These are phyloP conservation scores for Stygiomarasmius scandens DNA, from an alignment of 1,284 basidiomycete species.

Conservation along the genomic window DNA sequence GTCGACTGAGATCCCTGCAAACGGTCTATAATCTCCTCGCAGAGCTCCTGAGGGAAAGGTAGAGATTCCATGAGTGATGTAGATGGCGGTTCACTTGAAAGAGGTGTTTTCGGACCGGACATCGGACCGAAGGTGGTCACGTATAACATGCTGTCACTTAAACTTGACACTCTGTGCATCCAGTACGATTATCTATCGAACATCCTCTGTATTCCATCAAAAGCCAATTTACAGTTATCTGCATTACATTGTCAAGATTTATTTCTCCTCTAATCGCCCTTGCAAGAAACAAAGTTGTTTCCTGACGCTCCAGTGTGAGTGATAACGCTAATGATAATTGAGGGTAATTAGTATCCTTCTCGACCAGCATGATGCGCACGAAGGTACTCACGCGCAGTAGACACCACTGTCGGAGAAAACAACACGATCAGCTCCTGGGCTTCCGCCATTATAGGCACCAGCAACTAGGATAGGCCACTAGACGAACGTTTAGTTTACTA, in stretches of 20 bases:
- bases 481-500: not conserved
- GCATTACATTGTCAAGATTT: no score
- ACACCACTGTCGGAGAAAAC: not conserved
- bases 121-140: no score
- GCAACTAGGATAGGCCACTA: not conserved
- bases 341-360: not conserved
- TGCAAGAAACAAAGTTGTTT: constrained; percentile 11
- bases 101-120: no score
- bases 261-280: not conserved
- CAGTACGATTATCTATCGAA: no score
- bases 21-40: constrained; percentile 6
- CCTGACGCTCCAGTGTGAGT: constrained; percentile 7
- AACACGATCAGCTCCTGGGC: constrained; percentile 3
- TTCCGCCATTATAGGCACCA: not conserved
- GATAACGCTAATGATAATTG: not conserved
- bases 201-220: no score
- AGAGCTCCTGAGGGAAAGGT: constrained; percentile 7
- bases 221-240: no score
- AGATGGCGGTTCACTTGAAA: no score
- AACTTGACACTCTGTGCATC: no score
- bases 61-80: no score
- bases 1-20: not conserved
- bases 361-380: not conserved
- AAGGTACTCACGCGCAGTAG: constrained; percentile 2
- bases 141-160: no score